Base-by-base conservation (phyloP, 352 stramenopile species). In the Pythium biforme region DNA sequence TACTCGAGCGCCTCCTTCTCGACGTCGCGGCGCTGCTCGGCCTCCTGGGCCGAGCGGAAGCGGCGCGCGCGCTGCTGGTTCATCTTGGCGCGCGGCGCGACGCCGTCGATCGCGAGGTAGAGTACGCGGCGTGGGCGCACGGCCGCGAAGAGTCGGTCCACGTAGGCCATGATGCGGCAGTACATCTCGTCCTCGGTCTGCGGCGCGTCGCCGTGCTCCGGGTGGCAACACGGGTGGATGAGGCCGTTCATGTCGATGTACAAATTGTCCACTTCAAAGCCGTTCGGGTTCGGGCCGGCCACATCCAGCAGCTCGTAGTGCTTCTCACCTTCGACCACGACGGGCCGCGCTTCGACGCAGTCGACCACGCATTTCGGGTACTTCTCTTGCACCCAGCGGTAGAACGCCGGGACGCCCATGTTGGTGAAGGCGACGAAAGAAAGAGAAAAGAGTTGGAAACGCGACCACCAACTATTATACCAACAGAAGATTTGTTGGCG, bases 181-280 rank as follows among this genome's bases (percentile, higher is more conserved):
- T 98, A 99, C 97, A 99, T 99, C 74, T 99, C 96, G 65, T 98
- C 89, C 69, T 99, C 97, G 19, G 90, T 99, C 55, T 90, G 88
- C 4, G 97, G 97, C 54, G 82, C 72, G 45, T 92, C 84, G 34
- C 83, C 85, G 55, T 88, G 81, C 77, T 99, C 97, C 20, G 97
- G 96, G 77, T 99, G 98, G 6, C 94, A 95, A 72, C 98, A 99
- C 22, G 97, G 97, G 73, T 99, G 98, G 73, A 99, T 99, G 53
- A 99, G 97, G 4, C 97, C 98, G 75, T 99, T 99, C 97, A 99
- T 99, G 74, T 99, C 98, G 33, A 99, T 88, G 68, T 99, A 99
- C 45, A 99, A 81, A 76, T 99, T 99, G 79, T 99, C 97, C 47
- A 97, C 96, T 63, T 97, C 90, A 49, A 97, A 95, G 59, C 84